Evolutionary conservation across 2,329 filamentous ascomycete genomes (phyloP).

Genomic region (Diaporthe helianthi): DNA sequence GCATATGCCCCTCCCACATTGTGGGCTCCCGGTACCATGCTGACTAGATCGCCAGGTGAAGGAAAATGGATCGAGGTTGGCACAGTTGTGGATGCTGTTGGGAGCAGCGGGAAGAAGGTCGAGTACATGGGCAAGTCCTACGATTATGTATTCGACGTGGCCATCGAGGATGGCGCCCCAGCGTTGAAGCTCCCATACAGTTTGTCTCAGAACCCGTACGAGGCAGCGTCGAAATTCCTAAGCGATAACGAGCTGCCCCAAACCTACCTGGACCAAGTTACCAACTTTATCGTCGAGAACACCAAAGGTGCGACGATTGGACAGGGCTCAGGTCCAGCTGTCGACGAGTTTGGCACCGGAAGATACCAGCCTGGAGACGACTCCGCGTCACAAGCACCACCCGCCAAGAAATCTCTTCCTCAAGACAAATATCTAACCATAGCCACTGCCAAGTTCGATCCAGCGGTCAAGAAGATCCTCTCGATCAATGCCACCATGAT

Average conservation of each 20-base stretch:
- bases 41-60: constrained; percentile 51
- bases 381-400: constrained; percentile 43
- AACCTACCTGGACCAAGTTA: constrained; percentile 87
- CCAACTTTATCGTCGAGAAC: constrained; percentile 90
- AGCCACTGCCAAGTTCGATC: constrained; percentile 72
- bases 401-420: constrained; percentile 69
- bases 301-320: constrained; percentile 88
- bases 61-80: constrained; percentile 86
- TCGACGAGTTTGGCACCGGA: constrained; percentile 80
- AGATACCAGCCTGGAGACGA: constrained; percentile 78
- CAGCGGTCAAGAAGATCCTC: constrained; percentile 78
- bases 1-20: not conserved
- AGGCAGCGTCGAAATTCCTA: constrained; percentile 89
- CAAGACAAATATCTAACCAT: constrained; percentile 83
- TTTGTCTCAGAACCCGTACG: constrained; percentile 89
- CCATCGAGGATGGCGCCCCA: constrained; percentile 93
- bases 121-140: constrained; percentile 86
- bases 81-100: constrained; percentile 90
- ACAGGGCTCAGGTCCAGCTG: constrained; percentile 55
- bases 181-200: constrained; percentile 95
- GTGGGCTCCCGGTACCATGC: not conserved
- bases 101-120: constrained; percentile 80
- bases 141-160: constrained; percentile 96
- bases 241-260: constrained; percentile 87
- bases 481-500: constrained; percentile 79